Conservation (phyloP, 805 yeast genomes). For the Sugiyamaella lignohabitans region DNA sequence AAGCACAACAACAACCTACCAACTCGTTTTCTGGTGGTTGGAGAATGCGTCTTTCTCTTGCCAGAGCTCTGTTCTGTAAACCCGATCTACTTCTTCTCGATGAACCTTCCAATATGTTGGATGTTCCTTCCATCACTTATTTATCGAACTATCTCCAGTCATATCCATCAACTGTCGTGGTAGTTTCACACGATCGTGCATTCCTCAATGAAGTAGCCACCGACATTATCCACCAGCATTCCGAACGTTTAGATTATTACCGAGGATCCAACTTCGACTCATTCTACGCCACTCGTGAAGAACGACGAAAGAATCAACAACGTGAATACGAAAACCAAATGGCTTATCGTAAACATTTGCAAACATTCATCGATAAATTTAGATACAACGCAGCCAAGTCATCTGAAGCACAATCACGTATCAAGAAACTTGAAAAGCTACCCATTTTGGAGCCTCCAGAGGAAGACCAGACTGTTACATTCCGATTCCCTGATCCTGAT, state of each 20-base stretch:
- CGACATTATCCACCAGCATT: conserved; percentile 95
- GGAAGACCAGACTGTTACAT: conserved; percentile 78
- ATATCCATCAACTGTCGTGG: conserved; percentile 87
- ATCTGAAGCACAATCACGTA: conserved; percentile 95
- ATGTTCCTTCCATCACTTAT: conserved; percentile 95
- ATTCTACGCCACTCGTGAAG: conserved; percentile 90
- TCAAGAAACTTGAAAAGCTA: conserved; percentile 89
- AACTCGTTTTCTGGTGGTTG: conserved; percentile 98
- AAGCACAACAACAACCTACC: conserved; percentile 75
- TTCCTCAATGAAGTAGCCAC: conserved; percentile 97
- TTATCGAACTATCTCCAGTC: conserved; percentile 83
- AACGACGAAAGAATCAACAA: conserved; percentile 84
- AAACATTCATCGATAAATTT: conserved; percentile 90
- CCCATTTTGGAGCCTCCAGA: conserved; percentile 93
- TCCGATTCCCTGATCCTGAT: conserved; percentile 99
- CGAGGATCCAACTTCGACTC: conserved; percentile 85
- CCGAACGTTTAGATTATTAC: conserved; percentile 93
- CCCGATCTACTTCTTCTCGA: conserved; percentile 90
- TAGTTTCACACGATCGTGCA: conserved; percentile 97
- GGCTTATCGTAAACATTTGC: conserved; percentile 92
- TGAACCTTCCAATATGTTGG: conserved; percentile 99
- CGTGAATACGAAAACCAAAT: conserved; percentile 96
- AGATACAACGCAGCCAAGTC: conserved; percentile 97
- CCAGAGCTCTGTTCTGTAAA: conserved; percentile 94
- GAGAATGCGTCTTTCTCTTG: conserved; percentile 99